Conservation (phyloP, 2,329 filamentous ascomycete species). For the Trichoderma atroviride region DNA sequence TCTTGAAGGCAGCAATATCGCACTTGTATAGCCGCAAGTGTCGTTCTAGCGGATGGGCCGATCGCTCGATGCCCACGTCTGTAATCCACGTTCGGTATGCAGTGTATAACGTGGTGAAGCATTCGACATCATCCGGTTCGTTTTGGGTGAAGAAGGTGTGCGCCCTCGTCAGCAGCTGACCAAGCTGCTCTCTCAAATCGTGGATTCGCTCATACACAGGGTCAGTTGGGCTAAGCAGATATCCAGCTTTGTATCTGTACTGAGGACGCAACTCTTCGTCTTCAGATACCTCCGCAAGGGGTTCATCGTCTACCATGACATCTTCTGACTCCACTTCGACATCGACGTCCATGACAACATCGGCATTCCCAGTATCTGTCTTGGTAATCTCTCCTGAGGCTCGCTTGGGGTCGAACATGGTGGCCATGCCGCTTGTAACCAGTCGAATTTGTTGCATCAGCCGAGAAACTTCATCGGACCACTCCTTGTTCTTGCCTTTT, state of each 20-base stretch:
- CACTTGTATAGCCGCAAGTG: slow-evolving; percentile 81
- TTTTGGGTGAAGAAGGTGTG: slow-evolving; percentile 81
- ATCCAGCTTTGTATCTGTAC: slow-evolving; percentile 87
- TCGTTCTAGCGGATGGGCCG: slow-evolving; percentile 88
- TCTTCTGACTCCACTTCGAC: slow-evolving; percentile 54
- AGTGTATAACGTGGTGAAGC: slow-evolving; percentile 89
- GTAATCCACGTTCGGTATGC: slow-evolving; percentile 97
- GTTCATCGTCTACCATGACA: slow-evolving; percentile 51
- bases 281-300: slow-evolving; percentile 66
- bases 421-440: slow-evolving; percentile 87
- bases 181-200: slow-evolving; percentile 75
- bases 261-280: slow-evolving; percentile 83
- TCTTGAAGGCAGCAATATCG: slow-evolving; percentile 90
- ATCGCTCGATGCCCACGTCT: slow-evolving; percentile 94
- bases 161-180: slow-evolving; percentile 77
- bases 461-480: slow-evolving; percentile 94
- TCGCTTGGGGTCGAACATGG: slow-evolving; percentile 80
- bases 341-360: slow-evolving; percentile 42
- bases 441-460: slow-evolving; percentile 85
- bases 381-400: slow-evolving; percentile 58
- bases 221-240: slow-evolving; percentile 62
- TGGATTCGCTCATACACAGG: slow-evolving; percentile 77
- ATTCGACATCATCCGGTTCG: slow-evolving; percentile 93
- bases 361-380: slow-evolving; percentile 49
- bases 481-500: slow-evolving; percentile 95